These are phyloP conservation scores for Heterobasidion occidentale DNA, from an alignment of 1,284 basidiomycete genomes.

Conservation along the genomic window DNA sequence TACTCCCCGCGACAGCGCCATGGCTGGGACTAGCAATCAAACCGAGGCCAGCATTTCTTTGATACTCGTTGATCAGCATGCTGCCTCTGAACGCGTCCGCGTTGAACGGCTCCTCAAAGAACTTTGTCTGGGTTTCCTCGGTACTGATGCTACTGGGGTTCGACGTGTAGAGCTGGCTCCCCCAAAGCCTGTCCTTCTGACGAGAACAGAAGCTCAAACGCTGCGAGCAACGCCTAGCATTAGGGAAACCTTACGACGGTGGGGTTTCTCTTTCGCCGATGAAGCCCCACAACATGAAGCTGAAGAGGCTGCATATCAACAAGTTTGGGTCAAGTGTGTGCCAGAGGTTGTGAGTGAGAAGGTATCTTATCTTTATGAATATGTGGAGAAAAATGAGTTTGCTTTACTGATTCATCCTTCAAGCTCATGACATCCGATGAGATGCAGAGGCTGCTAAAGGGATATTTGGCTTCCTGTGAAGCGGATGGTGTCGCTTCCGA, in stretches of 20 bases:
- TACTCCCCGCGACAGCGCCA: slow-evolving; percentile 11
- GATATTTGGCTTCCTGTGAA: slow-evolving; percentile 44
- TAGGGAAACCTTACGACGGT: slow-evolving; percentile 47
- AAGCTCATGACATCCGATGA: slow-evolving; percentile 61
- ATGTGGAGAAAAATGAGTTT: slow-evolving; percentile 1
- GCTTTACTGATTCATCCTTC: not conserved
- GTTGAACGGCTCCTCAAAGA: slow-evolving; percentile 78
- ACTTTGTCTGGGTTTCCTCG: slow-evolving; percentile 59
- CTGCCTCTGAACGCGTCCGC: slow-evolving; percentile 87
- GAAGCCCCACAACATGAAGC: slow-evolving; percentile 13
- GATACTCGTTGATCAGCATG: slow-evolving; percentile 90
- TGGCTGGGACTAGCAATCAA: not conserved
- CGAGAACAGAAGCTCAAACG: slow-evolving; percentile 47
- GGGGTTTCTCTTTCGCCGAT: slow-evolving; percentile 55
- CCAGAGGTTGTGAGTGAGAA: slow-evolving; percentile 66
- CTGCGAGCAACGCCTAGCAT: slow-evolving; percentile 34
- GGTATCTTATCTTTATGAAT: slow-evolving; percentile 29
- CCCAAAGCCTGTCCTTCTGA: slow-evolving; percentile 53
- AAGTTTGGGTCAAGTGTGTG: slow-evolving; percentile 48
- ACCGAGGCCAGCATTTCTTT: slow-evolving; percentile 27
- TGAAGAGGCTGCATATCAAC: slow-evolving; percentile 37
- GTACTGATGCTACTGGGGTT: slow-evolving; percentile 21
- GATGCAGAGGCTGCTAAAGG: slow-evolving; percentile 60
- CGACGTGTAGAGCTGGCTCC: slow-evolving; percentile 39
- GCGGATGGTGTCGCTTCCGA: slow-evolving; percentile 4